Evolutionary conservation across 140 eudicot genomes (phyloP), one percentile per base, ranked within the genome.

Genomic region (Senecio squalidus): DNA sequence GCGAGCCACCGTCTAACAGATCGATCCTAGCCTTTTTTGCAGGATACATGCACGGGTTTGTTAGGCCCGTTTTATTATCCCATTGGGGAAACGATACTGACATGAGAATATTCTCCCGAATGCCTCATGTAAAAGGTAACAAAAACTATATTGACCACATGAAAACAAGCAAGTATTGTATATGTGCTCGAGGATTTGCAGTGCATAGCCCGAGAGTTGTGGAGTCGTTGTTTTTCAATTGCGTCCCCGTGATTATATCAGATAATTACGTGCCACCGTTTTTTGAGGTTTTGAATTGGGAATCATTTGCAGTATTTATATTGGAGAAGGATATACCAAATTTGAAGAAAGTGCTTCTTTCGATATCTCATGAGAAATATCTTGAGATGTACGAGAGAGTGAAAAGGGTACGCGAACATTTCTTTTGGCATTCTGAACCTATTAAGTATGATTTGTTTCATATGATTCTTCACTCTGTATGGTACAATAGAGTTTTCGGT

Each of bases 241-340:
- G 94, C 40, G 82, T 83, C 14, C 94, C 94, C 1, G 89, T 87
- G 68, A 83, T 87, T 51, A 67, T 87, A 23, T 80, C 96, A 4
- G 96, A 87, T 52, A 87, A 87, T 13, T 87, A 77, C 29, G 86
- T 87, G 18, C 96, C 86, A 11, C 96, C 96, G 1, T 83, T 87
- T 17, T 70, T 83, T 45, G 84, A 80, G 69, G 76, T 80, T 27
- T 45, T 87, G 78, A 78, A 83, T 24, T 87, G 96, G 94, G 86
- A 80, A 28, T 66, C 89, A 4, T 78, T 87, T 54, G 78, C 89
- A 0, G 84, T 87, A 20, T 80, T 87, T 22, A 45, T 87, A 3
- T 52, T n/a, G 41, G 96, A 87, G 86, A 78, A 74, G 80, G 94
- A 87, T 48, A 83, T 87, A 39, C 82, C 80, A 5, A 53, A 76